Percentiles rank a stretch among this genome's conserved stretches.
These are phyloP conservation scores for Mycena venus DNA, from an alignment of 768 basidiomycete genomes.

Conservation along the genomic window DNA sequence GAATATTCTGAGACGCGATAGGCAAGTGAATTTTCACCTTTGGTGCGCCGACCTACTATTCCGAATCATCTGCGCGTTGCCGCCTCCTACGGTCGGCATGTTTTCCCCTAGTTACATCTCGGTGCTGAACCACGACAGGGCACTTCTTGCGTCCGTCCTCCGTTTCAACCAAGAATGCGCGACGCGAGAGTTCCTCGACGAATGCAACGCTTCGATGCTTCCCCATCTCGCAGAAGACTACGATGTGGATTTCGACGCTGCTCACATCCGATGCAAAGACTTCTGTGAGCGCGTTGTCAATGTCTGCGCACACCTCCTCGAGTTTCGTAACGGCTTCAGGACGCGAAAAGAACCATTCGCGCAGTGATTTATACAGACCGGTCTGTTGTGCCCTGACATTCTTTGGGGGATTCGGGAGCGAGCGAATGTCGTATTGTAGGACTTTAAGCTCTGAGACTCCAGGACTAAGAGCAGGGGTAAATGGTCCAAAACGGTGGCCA, in stretches of 20 bases:
- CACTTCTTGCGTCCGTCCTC: background rate
- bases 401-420: constrained; percentile 12
- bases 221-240: constrained; percentile 23
- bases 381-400: constrained; percentile 2
- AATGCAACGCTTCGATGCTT: constrained; percentile 16
- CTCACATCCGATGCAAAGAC: background rate
- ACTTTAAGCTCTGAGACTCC: background rate
- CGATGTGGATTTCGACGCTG: background rate
- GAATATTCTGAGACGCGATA: too few species aligned
- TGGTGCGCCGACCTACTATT: background rate
- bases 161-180: background rate
- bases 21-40: background rate
- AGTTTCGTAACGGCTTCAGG: background rate
- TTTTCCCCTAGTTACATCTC: constrained; percentile 1
- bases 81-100: background rate
- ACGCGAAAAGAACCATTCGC: constrained; percentile 18
- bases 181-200: constrained; percentile 6
- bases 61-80: background rate
- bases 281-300: background rate
- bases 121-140: background rate
- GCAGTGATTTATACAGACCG: background rate
- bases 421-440: constrained; percentile 13
- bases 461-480: background rate
- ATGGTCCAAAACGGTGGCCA: constrained; percentile 8
- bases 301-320: background rate